A percentile compares a stretch with the other conserved stretches of the same genome.
phyloP scores from a whole-genome alignment of 129 eudicot genomes.

The Cynara cardunculus region DNA sequence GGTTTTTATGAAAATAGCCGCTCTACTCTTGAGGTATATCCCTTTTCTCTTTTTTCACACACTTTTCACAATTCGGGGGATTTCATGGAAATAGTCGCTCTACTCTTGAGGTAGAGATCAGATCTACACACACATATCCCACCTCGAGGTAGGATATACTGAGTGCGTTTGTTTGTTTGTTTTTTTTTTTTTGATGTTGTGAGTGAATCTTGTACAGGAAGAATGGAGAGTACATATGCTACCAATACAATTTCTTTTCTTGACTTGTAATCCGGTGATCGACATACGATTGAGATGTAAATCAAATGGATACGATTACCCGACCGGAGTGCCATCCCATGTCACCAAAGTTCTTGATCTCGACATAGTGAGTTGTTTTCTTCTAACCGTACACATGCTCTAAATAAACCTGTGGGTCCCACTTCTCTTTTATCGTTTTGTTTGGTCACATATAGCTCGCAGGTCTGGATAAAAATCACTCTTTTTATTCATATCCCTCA shows the following conservation, averaged over 20 bases:
- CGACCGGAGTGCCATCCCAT: conserved; percentile 61
- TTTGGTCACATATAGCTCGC: no score
- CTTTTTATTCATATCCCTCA: no score
- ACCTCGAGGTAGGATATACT: no score
- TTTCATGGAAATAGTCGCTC: no score
- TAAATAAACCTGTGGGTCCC: not conserved
- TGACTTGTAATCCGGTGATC: conserved; percentile 62
- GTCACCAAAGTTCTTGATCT: conserved; percentile 77
- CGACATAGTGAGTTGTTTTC: conserved; percentile 55
- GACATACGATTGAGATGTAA: conserved; percentile 79
- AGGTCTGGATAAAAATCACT: no score
- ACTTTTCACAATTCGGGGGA: no score
- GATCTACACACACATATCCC: not conserved
- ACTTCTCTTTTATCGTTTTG: no score
- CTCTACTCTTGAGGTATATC: no score
- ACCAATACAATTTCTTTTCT: conserved; percentile 76
- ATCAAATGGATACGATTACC: conserved; percentile 61
- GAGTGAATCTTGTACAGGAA: conserved; percentile 44
- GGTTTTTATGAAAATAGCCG: no score
- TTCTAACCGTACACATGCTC: not conserved
- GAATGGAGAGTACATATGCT: conserved; percentile 94
- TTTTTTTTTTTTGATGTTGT: not conserved
- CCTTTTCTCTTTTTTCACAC: no score
- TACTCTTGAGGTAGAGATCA: not conserved
- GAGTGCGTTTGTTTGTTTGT: not conserved